Evolutionary conservation across 441 rosid species (phyloP), one percentile per base, ranked within the genome.

Genomic region (Jatropha podagrica): DNA sequence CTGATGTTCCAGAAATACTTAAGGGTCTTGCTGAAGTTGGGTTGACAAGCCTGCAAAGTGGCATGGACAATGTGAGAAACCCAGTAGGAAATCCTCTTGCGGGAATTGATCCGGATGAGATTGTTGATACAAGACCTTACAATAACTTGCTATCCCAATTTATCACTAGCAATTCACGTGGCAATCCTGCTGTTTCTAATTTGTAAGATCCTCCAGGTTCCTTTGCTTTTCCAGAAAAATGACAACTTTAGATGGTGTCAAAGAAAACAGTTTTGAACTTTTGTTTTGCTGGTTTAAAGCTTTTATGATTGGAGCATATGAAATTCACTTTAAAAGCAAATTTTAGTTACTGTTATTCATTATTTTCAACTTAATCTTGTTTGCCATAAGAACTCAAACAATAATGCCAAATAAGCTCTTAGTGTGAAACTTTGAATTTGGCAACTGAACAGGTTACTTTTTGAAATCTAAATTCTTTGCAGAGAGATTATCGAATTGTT

Each of bases 41-140:
- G 63, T 77, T 93, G 81, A 93, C 97, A 32, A 89, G 98, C 80
- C 87, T 95, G 52, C 98, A 91, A 79, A 95, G 99, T 74, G 98
- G 98, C 18, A 95, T 95, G 99, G 97, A 95, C 91, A 95, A 93
- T 78, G 99, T 95, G 54, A 84, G 98, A 83, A 95, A 95, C 73
- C 99, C 99, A 0, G 99, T 95, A 20, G 98, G 98, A 18, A 95
- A 84, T 72, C 99, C 99, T 55, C 61, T 95, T 74, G 98, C 99
- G 13, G 98, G 99, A 44, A 95, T 95, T 78, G 99, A 95, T 67
- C 98, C 90, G 0, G 82, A 82, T 0, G 99, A 95, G 89, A 95
- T 95, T 15, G 90, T 95, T 0, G 98, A 95, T 62, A 95, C 97
- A 0, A 77, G 98, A 23, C 95, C 98, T 80, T 93, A 91, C 76